Base-by-base conservation (phyloP, 2,329 filamentous ascomycete species). In the Microdochium paspali region DNA sequence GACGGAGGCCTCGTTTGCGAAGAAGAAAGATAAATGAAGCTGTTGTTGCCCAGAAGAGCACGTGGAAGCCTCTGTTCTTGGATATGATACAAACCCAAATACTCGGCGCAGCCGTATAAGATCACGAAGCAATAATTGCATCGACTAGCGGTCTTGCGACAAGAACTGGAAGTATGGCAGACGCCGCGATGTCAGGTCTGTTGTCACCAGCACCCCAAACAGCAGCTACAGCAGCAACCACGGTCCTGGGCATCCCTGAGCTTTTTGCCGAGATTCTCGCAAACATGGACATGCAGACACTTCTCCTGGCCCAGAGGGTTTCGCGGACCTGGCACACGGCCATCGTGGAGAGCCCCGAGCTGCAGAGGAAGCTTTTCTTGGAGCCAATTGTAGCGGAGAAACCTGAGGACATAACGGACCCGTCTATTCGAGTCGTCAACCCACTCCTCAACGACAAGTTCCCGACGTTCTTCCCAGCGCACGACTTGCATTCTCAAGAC, bases 291-390 rank as follows among this genome's bases (percentile, higher is more conserved):
- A 20, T 39, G 4, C n/a, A 25, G 15, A 46, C 45, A 7, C 45
- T 46, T 4, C 45, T 46, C 30, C 45, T 46, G 4, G 32, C 30
- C 21, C 45, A 46, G 30, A 21, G 45, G 24, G 45, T 46, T 15
- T 46, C 30, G 12, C 30, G 20, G 13, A 3, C 13, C 3, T 46
- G 45, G 45, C 45, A 39, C 15, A 18, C 24, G 21, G 21, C 26
- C 21, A 40, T 46, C 13, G n/a, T 15, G 4, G n/a, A 25, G 21
- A 42, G 23, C 10, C 15, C 24, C n/a, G 23, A 28, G n/a, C 32
- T 46, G 32, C 45, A 46, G n/a, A 24, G 26, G 9, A 13, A n/a
- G n/a, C 45, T 46, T n/a, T 46, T 46, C 31, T 46, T 46, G 23
- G 7, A 42, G 9, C 45, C 45, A 10, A n/a, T 35, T 23, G 13